Evolutionary conservation across 345 rosid genomes (phyloP).

Genomic region (Eucalyptus marginata): DNA sequence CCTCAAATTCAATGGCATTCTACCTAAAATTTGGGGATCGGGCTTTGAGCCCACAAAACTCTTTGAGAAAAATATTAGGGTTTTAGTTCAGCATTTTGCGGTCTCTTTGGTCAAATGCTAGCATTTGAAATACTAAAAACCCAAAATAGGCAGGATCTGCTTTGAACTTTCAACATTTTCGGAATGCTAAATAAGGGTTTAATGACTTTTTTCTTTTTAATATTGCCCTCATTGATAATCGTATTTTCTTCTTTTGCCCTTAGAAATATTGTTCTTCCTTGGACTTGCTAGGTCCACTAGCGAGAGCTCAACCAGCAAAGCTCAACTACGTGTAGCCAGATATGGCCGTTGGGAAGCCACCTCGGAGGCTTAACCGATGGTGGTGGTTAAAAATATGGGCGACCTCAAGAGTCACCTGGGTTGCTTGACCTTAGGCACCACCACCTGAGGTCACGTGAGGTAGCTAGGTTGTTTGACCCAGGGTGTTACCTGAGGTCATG

Average conservation of each 20-base stretch:
- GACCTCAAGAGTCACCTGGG: no score
- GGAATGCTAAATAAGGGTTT: no score
- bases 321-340: rapidly evolving
- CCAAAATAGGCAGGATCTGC: rapidly evolving
- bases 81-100: rapidly evolving
- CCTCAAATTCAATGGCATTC: not conserved
- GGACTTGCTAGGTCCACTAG: rapidly evolving
- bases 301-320: rapidly evolving
- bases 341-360: rapidly evolving
- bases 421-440: no score
- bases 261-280: no score
- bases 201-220: no score
- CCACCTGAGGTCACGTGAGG: rapidly evolving
- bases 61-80: rapidly evolving
- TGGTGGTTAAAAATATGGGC: no score
- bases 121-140: no score
- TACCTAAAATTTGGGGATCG: not conserved
- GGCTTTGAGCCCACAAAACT: no score
- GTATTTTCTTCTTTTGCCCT: no score
- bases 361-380: no score
- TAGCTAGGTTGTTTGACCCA: rapidly evolving
- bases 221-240: rapidly evolving
- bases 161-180: no score
- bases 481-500: rapidly evolving
- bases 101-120: no score